Base-by-base conservation (phyloP, 148 eudicot genomes). In the Spergularia bocconei region DNA sequence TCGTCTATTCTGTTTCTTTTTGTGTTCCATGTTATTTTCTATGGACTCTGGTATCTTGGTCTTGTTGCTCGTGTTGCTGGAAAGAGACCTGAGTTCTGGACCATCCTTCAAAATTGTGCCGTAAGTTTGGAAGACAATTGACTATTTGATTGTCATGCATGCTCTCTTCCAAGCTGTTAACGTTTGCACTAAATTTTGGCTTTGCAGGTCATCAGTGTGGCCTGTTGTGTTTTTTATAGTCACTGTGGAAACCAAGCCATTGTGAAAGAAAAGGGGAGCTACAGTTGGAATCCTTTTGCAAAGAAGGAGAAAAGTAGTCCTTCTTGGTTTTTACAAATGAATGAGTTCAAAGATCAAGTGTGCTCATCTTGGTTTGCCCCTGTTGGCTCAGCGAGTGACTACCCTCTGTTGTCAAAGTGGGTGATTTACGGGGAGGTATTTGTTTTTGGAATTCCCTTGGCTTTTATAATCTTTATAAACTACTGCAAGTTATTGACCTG, bases 361-460 rank as follows among this genome's bases (percentile, higher is more conserved):
- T 92, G 99, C 79, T 86, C 87, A 69, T 96, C 98, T 70, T 96
- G 99, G 99, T 92, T 92, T 86, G 99, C 97, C 74, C 98, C 99
- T 41, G 99, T 96, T 80, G 99, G 99, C 47, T 96, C 98, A 61
- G 99, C 98, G n/a, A 88, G 92, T 77, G 99, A 96, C 86, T 96
- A 92, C 79, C 99, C 99, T 12, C 87, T 96, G 70, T 69, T 92
- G 76, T 96, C 99, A 56, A 92, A 96, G 87, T 96, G 99, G 99
- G 97, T 96, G 67, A 92, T 92, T 75, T 92, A 92, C 75, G 99
- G 98, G 38, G 99, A 96, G 97, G 99, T 96, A 86, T 77, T 72
- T 44, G 15, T 53, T 47, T 44, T 29, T 52, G 61, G 23, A 56
- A 25, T 73, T 66, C 57, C 57, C 48, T 76, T 70, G 44, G 17